A percentile compares a stretch with the other conserved stretches of the same genome.
Conservation (phyloP, 257 asterid species). For the Rhazya stricta region DNA sequence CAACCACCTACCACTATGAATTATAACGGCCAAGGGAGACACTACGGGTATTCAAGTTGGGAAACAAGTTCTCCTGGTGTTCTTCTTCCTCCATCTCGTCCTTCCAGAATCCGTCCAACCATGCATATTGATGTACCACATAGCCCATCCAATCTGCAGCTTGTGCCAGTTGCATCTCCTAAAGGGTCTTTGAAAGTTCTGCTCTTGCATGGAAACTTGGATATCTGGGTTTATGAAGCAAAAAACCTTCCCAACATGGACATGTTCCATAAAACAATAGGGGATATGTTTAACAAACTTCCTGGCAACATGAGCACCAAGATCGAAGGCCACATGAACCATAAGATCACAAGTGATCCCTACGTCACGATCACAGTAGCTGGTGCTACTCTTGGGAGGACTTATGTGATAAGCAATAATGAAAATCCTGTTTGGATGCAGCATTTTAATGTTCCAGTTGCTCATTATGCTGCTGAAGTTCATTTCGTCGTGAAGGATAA, state of each 20-base stretch:
- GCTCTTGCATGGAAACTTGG: slow-evolving; percentile 87
- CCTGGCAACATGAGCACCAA: slow-evolving; percentile 71
- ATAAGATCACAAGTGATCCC: slow-evolving; percentile 92
- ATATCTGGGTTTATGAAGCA: slow-evolving; percentile 77
- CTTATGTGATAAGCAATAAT: slow-evolving; percentile 69
- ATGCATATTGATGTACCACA: slow-evolving; percentile 24
- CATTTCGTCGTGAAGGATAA: slow-evolving; percentile 83
- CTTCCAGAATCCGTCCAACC: slow-evolving; percentile 23
- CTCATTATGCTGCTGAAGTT: slow-evolving; percentile 81
- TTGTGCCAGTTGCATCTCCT: slow-evolving; percentile 51
- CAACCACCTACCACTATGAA: slow-evolving; percentile 37
- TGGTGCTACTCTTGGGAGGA: slow-evolving; percentile 76
- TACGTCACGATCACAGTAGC: slow-evolving; percentile 63
- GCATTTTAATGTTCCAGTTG: slow-evolving; percentile 75
- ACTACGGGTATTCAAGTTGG: slow-evolving; percentile 51
- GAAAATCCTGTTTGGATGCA: slow-evolving; percentile 96
- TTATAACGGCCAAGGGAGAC: slow-evolving; percentile 33
- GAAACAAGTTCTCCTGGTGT: slow-evolving; percentile 32
- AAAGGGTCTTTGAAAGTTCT: slow-evolving; percentile 57
- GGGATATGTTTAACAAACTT: slow-evolving; percentile 72
- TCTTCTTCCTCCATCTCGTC: slow-evolving; percentile 22
- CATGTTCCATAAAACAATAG: slow-evolving; percentile 90
- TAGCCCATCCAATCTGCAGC: slow-evolving; percentile 39
- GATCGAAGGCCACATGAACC: slow-evolving; percentile 69
- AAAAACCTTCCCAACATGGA: slow-evolving; percentile 99